These are phyloP conservation scores for Daedalea quercina DNA, from an alignment of 768 basidiomycete genomes.

Conservation along the genomic window DNA sequence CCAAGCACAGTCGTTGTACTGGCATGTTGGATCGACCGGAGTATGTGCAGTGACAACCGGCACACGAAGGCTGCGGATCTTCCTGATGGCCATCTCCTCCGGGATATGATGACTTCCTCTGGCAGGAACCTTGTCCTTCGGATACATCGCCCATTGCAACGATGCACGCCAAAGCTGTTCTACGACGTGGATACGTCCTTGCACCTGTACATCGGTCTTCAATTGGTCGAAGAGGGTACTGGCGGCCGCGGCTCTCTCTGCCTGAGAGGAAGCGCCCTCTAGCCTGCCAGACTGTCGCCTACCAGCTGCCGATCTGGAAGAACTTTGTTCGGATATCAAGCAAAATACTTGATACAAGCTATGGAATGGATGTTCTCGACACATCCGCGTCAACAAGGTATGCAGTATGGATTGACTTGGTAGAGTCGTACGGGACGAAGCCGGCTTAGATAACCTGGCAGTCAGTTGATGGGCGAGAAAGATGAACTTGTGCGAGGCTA, in stretches of 20 bases:
- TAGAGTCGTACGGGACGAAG: slow-evolving; percentile 16
- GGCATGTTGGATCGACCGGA: slow-evolving; percentile 59
- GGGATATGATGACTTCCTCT: slow-evolving; percentile 34
- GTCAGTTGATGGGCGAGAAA: slow-evolving; percentile 92
- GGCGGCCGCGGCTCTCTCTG: slow-evolving; percentile 62
- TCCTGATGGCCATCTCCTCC: slow-evolving; percentile 34
- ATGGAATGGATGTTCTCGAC: slow-evolving; percentile 90
- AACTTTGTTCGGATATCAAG: slow-evolving; percentile 35
- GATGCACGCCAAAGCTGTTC: slow-evolving; percentile 59
- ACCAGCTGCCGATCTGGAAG: slow-evolving; percentile 8
- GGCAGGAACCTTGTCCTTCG: slow-evolving; percentile 29
- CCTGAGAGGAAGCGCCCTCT: slow-evolving; percentile 37
- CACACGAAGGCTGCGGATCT: slow-evolving; percentile 52
- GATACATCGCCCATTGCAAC: slow-evolving; percentile 66
- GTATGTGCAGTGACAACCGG: slow-evolving; percentile 77
- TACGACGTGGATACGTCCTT: slow-evolving; percentile 41
- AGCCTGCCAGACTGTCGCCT: slow-evolving; percentile 44
- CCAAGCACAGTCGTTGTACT: slow-evolving; percentile 66
- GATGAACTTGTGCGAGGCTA: slow-evolving; percentile 86
- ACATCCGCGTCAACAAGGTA: slow-evolving; percentile 64
- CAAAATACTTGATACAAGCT: slow-evolving; percentile 86
- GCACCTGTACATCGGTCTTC: slow-evolving; percentile 30
- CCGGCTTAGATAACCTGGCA: slow-evolving; percentile 64
- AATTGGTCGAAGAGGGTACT: slow-evolving; percentile 52
- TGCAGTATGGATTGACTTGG: slow-evolving; percentile 54